Conservation (phyloP, 2,329 filamentous ascomycete genomes). For the Cercospora sesami region DNA sequence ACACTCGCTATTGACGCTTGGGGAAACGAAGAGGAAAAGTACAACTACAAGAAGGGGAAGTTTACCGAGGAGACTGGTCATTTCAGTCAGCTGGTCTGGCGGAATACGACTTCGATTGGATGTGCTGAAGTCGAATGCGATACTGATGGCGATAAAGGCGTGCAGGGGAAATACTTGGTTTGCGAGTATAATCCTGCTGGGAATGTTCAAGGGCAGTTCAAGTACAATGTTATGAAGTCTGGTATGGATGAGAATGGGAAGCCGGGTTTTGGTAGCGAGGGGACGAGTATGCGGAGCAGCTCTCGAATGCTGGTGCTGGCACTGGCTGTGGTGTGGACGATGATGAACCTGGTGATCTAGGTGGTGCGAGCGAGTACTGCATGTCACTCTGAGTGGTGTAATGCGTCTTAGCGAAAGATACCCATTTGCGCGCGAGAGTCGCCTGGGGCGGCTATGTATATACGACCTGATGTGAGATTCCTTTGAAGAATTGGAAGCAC, state of each 20-base stretch:
- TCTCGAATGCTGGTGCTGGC: background rate
- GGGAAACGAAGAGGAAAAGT: constrained; percentile 35
- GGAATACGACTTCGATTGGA: constrained; percentile 35
- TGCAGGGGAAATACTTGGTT: constrained; percentile 35
- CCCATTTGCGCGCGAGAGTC: constrained; percentile 3
- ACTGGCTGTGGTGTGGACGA: constrained; percentile 5
- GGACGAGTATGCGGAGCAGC: background rate
- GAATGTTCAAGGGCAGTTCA: constrained; percentile 41
- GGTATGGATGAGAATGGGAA: constrained; percentile 29
- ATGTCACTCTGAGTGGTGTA: background rate
- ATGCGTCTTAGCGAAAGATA: constrained; percentile 40
- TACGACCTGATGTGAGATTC: background rate
- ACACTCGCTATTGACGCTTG: constrained; percentile 36
- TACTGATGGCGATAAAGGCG: constrained; percentile 23
- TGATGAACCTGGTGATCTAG: background rate
- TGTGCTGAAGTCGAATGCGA: constrained; percentile 33
- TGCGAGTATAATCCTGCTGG: constrained; percentile 45
- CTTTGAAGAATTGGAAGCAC: background rate
- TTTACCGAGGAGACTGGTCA: constrained; percentile 36
- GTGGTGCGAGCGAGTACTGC: background rate
- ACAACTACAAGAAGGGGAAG: constrained; percentile 32
- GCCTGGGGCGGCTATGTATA: constrained; percentile 2
- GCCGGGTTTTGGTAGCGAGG: background rate
- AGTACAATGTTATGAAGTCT: constrained; percentile 37
- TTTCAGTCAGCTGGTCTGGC: constrained; percentile 41